phyloP scores from a whole-genome alignment of 257 asterid genomes.

The Capsicum pubescens region DNA sequence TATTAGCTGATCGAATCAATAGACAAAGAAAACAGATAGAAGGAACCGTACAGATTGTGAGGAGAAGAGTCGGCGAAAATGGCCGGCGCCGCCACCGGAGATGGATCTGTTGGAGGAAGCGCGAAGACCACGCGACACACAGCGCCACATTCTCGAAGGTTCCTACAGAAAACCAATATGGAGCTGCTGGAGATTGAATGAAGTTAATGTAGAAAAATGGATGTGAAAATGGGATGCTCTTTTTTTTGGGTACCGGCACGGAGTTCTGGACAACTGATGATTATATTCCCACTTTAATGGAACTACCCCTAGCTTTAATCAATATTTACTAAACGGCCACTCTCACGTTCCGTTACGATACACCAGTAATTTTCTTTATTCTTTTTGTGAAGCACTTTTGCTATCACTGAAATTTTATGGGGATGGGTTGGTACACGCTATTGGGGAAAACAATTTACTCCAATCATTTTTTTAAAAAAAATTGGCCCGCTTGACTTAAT shows the following conservation, averaged over 20 bases:
- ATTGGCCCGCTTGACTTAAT: too few relatives aligned
- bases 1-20: not conserved
- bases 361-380: not conserved
- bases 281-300: not conserved
- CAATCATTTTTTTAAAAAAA: too few relatives aligned
- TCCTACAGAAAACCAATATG: not conserved
- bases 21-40: not conserved
- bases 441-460: too few relatives aligned
- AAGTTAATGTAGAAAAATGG: not conserved
- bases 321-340: conserved; percentile 21
- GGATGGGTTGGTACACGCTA: too few relatives aligned
- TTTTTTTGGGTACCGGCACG: not conserved
- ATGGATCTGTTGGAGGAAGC: conserved; percentile 55
- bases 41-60: conserved; percentile 54
- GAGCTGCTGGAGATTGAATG: conserved; percentile 13
- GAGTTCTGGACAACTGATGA: not conserved
- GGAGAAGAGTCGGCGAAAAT: conserved; percentile 67
- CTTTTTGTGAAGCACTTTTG: not conserved
- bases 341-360: not conserved
- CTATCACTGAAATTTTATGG: too few relatives aligned
- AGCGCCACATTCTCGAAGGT: conserved; percentile 78
- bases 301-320: conserved; percentile 3
- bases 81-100: conserved; percentile 48
- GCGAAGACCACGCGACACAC: conserved; percentile 85
- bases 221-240: conserved; percentile 6